A percentile compares a stretch with the other conserved stretches of the same genome.
These are phyloP conservation scores for Colletotrichum gigasporum DNA, from an alignment of 2,329 filamentous ascomycete species.

Conservation along the genomic window DNA sequence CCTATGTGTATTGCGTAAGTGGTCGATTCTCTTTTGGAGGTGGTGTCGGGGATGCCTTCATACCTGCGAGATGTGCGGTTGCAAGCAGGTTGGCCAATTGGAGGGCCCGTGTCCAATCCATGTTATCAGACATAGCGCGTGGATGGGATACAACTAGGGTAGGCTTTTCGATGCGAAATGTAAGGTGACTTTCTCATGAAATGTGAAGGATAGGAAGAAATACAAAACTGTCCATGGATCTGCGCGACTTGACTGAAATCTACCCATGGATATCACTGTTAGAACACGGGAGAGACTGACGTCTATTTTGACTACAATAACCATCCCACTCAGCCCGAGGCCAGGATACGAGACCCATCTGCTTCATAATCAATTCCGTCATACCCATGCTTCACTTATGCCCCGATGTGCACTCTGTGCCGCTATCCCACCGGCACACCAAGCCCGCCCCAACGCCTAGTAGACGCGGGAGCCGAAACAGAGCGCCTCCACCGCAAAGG, in stretches of 20 bases:
- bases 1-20: background rate
- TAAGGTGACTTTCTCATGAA: too few species aligned
- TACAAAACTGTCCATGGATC: too few species aligned
- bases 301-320: background rate
- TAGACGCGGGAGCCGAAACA: background rate
- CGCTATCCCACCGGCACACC: constrained; percentile 16
- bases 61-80: background rate
- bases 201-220: too few species aligned
- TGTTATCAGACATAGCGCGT: background rate
- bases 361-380: background rate
- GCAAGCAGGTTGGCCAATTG: background rate
- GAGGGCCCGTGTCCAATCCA: background rate
- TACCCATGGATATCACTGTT: background rate
- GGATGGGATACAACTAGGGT: too few species aligned
- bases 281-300: background rate
- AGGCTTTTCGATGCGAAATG: too few species aligned
- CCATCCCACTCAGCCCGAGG: background rate
- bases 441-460: background rate
- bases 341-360: background rate
- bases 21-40: too few species aligned
- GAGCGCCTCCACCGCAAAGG: background rate
- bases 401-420: background rate
- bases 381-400: background rate
- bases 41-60: too few species aligned
- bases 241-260: too few species aligned